phyloP scores from a whole-genome alignment of 192 early-diverging fungal species.

The Coemansia sp. region DNA sequence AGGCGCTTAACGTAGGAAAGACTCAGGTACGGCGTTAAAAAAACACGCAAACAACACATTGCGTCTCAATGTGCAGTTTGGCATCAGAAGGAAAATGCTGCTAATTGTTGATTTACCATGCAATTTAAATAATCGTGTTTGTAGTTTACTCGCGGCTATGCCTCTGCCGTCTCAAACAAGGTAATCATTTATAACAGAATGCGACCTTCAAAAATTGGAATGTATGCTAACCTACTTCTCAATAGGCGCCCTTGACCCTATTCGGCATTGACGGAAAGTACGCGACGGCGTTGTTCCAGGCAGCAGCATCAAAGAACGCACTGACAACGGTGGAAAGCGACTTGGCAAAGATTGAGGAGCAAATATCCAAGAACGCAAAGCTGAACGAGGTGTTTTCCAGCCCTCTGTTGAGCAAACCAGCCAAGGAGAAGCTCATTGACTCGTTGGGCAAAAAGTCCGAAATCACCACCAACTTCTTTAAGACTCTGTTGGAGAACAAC shows the following conservation, averaged over 20 bases:
- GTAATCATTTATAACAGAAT: conserved; percentile 26
- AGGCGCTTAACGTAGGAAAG: conserved; percentile 45
- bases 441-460: conserved; percentile 68
- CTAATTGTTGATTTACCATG: too few relatives aligned
- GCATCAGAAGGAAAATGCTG: too few relatives aligned
- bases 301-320: conserved; percentile 78
- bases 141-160: conserved; percentile 63
- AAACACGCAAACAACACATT: too few relatives aligned
- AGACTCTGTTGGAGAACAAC: conserved; percentile 90
- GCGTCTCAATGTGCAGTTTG: too few relatives aligned
- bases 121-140: too few relatives aligned
- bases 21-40: conserved; percentile 41
- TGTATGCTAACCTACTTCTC: too few relatives aligned
- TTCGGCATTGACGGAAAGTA: conserved; percentile 97
- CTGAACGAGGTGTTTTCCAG: conserved; percentile 76
- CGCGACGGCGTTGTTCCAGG: conserved; percentile 93
- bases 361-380: conserved; percentile 70
- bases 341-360: conserved; percentile 62
- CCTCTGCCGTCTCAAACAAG: conserved; percentile 55
- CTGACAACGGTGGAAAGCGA: conserved; percentile 84
- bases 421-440: conserved; percentile 72
- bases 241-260: conserved; percentile 78
- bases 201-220: not conserved
- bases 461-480: conserved; percentile 90
- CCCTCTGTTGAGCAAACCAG: conserved; percentile 77